phyloP scores from a whole-genome alignment of 1,284 basidiomycete genomes.

The Rhodotorula mucilaginosa region DNA sequence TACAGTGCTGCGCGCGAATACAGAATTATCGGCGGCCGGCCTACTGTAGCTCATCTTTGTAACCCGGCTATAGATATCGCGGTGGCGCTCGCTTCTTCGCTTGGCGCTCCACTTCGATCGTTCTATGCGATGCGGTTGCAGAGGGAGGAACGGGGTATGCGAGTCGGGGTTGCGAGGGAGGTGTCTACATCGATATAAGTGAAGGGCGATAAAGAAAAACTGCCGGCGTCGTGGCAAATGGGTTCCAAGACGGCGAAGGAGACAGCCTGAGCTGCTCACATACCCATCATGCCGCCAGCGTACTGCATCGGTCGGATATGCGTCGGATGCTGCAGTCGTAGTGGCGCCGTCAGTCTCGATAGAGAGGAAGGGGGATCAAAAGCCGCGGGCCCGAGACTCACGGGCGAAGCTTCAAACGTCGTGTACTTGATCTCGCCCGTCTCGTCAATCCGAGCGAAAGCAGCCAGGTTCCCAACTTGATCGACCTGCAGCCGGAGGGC shows the following conservation, averaged over 20 bases:
- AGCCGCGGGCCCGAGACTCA: neutral
- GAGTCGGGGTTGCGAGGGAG: neutral
- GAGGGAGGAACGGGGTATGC: neutral
- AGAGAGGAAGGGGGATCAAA: neutral
- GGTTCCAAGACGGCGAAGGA: neutral
- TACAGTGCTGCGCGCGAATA: too few relatives aligned
- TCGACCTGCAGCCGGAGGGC: conserved; percentile 37
- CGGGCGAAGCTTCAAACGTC: conserved; percentile 44
- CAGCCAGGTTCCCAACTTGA: conserved; percentile 47
- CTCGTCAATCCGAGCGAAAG: conserved; percentile 44
- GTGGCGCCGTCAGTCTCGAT: neutral
- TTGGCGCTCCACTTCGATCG: too few relatives aligned
- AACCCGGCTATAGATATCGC: too few relatives aligned
- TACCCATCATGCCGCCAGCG: conserved; percentile 31
- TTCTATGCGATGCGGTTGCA: too few relatives aligned
- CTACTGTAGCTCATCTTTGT: too few relatives aligned
- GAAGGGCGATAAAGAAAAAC: neutral
- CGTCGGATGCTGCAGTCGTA: neutral
- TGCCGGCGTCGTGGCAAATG: neutral
- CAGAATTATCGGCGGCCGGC: too few relatives aligned
- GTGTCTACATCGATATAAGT: neutral
- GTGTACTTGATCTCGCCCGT: conserved; percentile 43
- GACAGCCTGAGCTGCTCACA: neutral
- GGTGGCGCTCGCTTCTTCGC: too few relatives aligned
- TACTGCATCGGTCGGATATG: conserved; percentile 45